These are phyloP conservation scores for Euphorbia schlechtendalii DNA, from an alignment of 441 rosid species.

Conservation along the genomic window DNA sequence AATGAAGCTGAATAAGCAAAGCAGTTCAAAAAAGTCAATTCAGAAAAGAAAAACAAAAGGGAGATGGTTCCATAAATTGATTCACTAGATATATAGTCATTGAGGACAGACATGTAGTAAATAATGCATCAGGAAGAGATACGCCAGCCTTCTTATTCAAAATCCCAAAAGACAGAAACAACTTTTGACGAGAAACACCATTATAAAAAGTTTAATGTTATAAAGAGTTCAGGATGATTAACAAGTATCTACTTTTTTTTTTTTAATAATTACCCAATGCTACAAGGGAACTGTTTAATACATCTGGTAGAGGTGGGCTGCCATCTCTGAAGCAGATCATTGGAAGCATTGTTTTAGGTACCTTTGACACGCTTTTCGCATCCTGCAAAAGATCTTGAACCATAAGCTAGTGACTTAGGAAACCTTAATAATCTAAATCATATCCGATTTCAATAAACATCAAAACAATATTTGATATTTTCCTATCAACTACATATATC, in stretches of 20 bases:
- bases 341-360: slow-evolving; percentile 54
- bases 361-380: slow-evolving; percentile 34
- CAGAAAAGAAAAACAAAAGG: too few species aligned
- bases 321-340: slow-evolving; percentile 88
- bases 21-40: neutral
- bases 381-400: slow-evolving; percentile 33
- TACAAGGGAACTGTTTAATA: slow-evolving; percentile 40
- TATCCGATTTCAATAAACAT: neutral
- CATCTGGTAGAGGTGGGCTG: slow-evolving; percentile 86
- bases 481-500: neutral
- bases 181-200: neutral
- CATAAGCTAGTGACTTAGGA: slow-evolving; percentile 13
- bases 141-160: neutral
- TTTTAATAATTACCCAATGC: slow-evolving; percentile 42
- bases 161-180: neutral
- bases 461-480: neutral
- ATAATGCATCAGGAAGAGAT: neutral
- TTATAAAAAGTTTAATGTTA: neutral
- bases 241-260: neutral
- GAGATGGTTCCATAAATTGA: neutral
- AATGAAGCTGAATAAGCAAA: neutral
- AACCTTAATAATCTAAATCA: neutral
- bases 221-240: neutral
- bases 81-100: neutral
- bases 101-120: neutral